phyloP scores from a whole-genome alignment of 305 asterid species.

The Coffea humblotiana region DNA sequence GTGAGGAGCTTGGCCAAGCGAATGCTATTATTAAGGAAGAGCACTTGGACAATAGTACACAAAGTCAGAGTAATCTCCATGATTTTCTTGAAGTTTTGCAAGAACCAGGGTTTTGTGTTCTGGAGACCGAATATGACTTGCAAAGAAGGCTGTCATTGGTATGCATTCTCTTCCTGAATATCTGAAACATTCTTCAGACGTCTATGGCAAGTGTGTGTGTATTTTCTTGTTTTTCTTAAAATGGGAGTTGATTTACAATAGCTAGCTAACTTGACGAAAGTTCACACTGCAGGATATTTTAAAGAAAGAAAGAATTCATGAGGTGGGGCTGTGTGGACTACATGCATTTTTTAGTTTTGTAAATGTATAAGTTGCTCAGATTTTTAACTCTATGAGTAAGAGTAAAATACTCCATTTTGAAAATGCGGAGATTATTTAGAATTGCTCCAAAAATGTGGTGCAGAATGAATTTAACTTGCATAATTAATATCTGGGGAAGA shows the following conservation, averaged over 20 bases:
- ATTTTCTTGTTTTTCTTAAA: background rate
- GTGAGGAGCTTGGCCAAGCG: slow-evolving; percentile 47
- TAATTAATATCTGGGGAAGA: background rate
- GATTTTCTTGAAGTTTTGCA: slow-evolving; percentile 49
- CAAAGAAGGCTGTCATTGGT: slow-evolving; percentile 52
- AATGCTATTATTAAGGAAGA: slow-evolving; percentile 34
- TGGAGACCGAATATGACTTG: slow-evolving; percentile 70
- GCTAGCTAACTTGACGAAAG: background rate
- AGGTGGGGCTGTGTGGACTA: background rate
- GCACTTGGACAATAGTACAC: slow-evolving; percentile 30
- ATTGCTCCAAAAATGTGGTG: background rate
- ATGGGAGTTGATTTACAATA: background rate
- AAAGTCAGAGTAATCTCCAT: slow-evolving; percentile 36
- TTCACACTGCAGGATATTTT: background rate
- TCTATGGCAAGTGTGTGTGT: background rate
- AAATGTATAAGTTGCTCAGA: background rate
- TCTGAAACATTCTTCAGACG: background rate
- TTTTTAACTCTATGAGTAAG: background rate
- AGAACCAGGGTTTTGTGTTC: slow-evolving; percentile 56
- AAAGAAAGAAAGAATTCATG: background rate
- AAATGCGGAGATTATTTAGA: background rate
- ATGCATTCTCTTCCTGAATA: slow-evolving; percentile 23
- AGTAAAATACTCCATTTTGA: background rate
- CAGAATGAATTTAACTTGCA: background rate
- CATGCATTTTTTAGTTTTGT: background rate